phyloP scores from a whole-genome alignment of 345 rosid species.

The Luvunga scandens region DNA sequence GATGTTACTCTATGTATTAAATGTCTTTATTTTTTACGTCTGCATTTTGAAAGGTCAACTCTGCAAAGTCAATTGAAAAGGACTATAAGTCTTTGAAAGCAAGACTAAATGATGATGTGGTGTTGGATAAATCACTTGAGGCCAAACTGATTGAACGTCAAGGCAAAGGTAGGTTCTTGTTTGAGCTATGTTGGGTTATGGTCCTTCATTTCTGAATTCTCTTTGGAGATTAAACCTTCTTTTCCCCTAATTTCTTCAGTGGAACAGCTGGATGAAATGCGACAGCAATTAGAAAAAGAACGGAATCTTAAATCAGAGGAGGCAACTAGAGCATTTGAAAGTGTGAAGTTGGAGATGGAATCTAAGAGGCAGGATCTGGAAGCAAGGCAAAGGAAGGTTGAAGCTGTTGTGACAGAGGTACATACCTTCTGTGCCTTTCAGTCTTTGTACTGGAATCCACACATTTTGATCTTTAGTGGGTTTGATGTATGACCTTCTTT shows the following conservation, averaged over 20 bases:
- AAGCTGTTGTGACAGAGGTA: conserved; percentile 72
- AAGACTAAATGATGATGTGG: conserved; percentile 63
- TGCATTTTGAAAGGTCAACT: conserved; percentile 47
- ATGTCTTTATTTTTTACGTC: background rate
- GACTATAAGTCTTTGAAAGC: conserved; percentile 66
- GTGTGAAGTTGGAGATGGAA: conserved; percentile 53
- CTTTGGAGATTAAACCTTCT: background rate
- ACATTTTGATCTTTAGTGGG: background rate
- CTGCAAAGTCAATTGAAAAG: conserved; percentile 79
- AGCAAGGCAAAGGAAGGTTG: conserved; percentile 69
- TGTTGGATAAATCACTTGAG: conserved; percentile 65
- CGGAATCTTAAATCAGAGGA: conserved; percentile 49
- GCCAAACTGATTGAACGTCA: conserved; percentile 68
- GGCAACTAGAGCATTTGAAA: conserved; percentile 47
- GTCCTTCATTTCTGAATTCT: conserved; percentile 3
- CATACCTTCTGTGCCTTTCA: conserved; percentile 5
- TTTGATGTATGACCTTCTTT: conserved; percentile 2
- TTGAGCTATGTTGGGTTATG: conserved; percentile 2
- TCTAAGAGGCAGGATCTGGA: conserved; percentile 64
- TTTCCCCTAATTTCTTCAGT: conserved; percentile 33
- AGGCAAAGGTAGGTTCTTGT: conserved; percentile 52
- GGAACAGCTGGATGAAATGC: conserved; percentile 52
- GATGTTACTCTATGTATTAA: background rate
- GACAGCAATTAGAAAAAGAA: conserved; percentile 60
- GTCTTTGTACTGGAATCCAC: background rate